Base-by-base conservation (phyloP, 2,329 filamentous ascomycete genomes). In the Epichloe baconii region DNA sequence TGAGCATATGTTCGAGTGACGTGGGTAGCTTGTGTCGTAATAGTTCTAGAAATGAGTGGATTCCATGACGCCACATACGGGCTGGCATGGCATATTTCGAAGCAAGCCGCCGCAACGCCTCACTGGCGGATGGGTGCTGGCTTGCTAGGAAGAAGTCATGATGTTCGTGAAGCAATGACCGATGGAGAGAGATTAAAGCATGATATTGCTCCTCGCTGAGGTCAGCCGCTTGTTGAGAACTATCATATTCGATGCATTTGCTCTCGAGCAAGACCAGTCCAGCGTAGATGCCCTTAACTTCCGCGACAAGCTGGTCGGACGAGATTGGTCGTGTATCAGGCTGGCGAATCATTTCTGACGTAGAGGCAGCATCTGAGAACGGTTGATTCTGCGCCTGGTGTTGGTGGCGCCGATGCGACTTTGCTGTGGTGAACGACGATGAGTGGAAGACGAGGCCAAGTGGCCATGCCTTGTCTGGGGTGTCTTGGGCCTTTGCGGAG, bases 51-150 rank as follows among this genome's bases (percentile, higher is more conserved):
- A 93, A 93, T 0, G 81, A 83, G 61, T 94, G 88, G 3, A 97
- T 96, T 0, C 87, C 91, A 58, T 95, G 87, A 0, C 88, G 77
- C 93, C 93, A 97, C 86, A 97, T 93, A 0, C 91, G 74, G 0
- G 87, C 88, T 0, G 91, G 90, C 88, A 97, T 96, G 0, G 82
- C 82, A 58, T 95, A 95, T 54, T 93, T 93, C 0, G 77, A 76
- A 0, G 89, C 84, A 0, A 96, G 66, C 0, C 79, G 72, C 3
- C 78, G 75, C 0, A 97, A 64, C 0, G 83, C 79, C 0, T 75
- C 74, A 23, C 77, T 86, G 0, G 88, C 87, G 0, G 83, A 85
- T 0, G 88, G 90, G 61, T 97, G 89, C 57, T 96, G 89, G 0
- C 81, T 86, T 0, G 90, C 90, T 1, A 95, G 71, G 52, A 96